Conservation (phyloP, 805 yeast genomes). For the Schizosaccharomyces osmophilus region DNA sequence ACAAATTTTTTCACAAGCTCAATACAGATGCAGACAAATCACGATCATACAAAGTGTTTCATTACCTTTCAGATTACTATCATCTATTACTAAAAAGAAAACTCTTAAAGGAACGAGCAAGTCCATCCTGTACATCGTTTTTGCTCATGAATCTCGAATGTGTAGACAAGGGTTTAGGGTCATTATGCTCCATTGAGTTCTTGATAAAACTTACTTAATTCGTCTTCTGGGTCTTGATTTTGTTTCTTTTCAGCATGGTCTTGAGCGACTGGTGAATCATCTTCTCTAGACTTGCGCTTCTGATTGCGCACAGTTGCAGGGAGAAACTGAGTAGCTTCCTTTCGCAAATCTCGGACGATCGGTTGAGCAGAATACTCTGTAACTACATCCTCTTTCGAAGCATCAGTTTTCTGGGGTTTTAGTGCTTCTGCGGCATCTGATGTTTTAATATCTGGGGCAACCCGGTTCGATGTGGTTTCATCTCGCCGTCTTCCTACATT, state of each 20-base stretch:
- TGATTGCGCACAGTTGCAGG: not conserved
- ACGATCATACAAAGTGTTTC: too few species aligned
- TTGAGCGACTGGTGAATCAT: not conserved
- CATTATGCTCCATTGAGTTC: not conserved
- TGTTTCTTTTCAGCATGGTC: not conserved
- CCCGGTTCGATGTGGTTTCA: not conserved
- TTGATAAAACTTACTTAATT: not conserved
- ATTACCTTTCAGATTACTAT: too few species aligned
- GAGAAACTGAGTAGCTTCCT: constrained; percentile 1
- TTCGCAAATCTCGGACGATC: not conserved
- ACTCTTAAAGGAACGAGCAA: too few species aligned
- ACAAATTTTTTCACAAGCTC: too few species aligned
- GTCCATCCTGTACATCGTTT: too few species aligned
- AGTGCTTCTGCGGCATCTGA: not conserved
- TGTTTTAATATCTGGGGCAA: not conserved
- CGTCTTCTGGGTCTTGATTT: not conserved
- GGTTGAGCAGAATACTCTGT: constrained; percentile 1
- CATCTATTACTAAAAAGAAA: too few species aligned
- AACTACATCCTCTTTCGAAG: not conserved
- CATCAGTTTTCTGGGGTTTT: not conserved
- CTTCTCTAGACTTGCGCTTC: not conserved
- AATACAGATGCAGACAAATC: too few species aligned
- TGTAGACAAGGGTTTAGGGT: too few species aligned
- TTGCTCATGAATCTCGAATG: too few species aligned
- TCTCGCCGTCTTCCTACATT: not conserved